Evolutionary conservation across 2,329 filamentous ascomycete genomes (phyloP).

Genomic region (Teratosphaeria epicoccoides): DNA sequence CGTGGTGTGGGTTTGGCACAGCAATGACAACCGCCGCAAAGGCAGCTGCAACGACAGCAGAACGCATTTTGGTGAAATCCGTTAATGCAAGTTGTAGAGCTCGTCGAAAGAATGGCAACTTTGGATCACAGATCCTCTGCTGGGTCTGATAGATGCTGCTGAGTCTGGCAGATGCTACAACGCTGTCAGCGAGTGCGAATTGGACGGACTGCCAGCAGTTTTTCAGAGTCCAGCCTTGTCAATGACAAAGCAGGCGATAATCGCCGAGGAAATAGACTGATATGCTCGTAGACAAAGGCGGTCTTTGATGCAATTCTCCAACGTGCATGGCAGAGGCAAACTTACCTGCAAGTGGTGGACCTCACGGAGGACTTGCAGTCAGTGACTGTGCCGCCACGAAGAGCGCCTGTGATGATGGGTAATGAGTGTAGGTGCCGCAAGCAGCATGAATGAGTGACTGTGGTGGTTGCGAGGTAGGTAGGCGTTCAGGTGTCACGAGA

Average conservation of each 20-base stretch:
- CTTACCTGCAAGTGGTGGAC: constrained; percentile 1
- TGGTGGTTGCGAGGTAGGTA: not conserved
- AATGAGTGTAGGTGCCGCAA: constrained; percentile 6
- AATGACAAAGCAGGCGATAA: not conserved
- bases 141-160: too few relatives aligned
- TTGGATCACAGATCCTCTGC: constrained; percentile 13
- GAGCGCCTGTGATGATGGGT: not conserved
- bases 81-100: constrained; percentile 6
- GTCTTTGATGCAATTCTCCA: not conserved
- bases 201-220: not conserved
- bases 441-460: constrained; percentile 6
- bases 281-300: not conserved
- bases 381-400: constrained; percentile 4
- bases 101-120: not conserved
- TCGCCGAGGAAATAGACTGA: not conserved
- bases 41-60: constrained; percentile 25
- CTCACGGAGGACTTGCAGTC: constrained; percentile 3
- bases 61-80: constrained; percentile 23
- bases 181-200: not conserved
- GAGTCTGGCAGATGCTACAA: constrained; percentile 1
- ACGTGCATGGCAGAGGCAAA: not conserved
- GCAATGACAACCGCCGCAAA: constrained; percentile 28
- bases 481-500: not conserved
- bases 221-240: too few relatives aligned
- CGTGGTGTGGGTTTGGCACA: constrained; percentile 21